Conservation (phyloP, 306 rosid genomes). For the Cicer judaicum region DNA sequence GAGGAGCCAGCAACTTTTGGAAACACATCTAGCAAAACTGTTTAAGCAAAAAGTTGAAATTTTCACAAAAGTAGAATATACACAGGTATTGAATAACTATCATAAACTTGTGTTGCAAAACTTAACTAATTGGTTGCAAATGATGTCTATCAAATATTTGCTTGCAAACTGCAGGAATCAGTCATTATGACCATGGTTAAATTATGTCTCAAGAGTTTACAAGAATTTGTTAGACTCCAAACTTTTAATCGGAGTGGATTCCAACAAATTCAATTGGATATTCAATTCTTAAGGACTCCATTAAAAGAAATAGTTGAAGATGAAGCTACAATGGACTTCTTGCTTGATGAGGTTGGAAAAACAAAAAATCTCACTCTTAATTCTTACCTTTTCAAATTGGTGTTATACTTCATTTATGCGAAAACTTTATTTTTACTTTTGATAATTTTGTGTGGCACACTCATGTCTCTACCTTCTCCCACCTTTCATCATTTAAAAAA, state of each 20-base stretch:
- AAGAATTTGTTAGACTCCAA: slow-evolving; percentile 83
- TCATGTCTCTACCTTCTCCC: no score
- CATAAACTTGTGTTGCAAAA: slow-evolving; percentile 15
- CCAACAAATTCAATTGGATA: slow-evolving; percentile 92
- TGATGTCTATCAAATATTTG: slow-evolving; percentile 26
- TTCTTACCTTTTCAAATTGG: slow-evolving; percentile 1
- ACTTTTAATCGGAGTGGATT: slow-evolving; percentile 92
- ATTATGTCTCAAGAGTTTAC: slow-evolving; percentile 83
- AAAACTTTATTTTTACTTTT: no score
- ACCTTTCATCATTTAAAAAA: neutral
- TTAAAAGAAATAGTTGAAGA: slow-evolving; percentile 76
- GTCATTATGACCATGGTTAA: slow-evolving; percentile 74
- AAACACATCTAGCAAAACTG: slow-evolving; percentile 90
- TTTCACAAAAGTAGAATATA: slow-evolving; percentile 87
- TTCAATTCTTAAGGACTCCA: slow-evolving; percentile 77
- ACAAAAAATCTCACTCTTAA: neutral
- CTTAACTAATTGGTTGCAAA: slow-evolving; percentile 19
- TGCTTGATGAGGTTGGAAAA: slow-evolving; percentile 83
- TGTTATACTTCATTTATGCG: neutral
- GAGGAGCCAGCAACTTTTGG: slow-evolving; percentile 90
- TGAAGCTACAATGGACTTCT: slow-evolving; percentile 81
- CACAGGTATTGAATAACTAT: slow-evolving; percentile 63
- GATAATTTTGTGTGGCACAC: no score
- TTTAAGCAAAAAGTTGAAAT: slow-evolving; percentile 94
- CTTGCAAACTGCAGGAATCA: slow-evolving; percentile 74